Percentiles rank a stretch among this genome's conserved stretches.
Evolutionary conservation across 169 alveolate species (phyloP).

Genomic region (Babesia divergens): DNA sequence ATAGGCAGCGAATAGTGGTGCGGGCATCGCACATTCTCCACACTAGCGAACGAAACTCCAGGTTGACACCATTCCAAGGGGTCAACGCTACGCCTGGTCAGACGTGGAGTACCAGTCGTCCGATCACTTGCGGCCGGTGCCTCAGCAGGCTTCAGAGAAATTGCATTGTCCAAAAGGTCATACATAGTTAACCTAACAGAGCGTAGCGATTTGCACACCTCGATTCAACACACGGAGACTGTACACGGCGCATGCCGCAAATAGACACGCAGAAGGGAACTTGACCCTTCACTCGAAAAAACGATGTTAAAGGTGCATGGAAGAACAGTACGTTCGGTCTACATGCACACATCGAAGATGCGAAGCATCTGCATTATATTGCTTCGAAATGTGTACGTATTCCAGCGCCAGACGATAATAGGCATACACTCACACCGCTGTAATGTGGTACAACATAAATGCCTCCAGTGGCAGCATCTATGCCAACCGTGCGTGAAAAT

Average conservation of each 20-base stretch:
- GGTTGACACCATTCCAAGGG: constrained; percentile 25
- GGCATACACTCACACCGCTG: no score
- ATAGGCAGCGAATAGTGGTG: constrained; percentile 76
- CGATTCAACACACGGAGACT: no score
- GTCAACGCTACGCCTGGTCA: neutral
- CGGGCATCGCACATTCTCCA: constrained; percentile 73
- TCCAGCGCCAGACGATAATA: no score
- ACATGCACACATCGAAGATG: neutral
- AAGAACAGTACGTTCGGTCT: no score
- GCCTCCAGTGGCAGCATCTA: no score
- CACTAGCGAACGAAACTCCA: constrained; percentile 43
- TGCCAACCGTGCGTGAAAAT: no score
- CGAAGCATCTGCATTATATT: neutral
- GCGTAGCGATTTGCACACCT: no score
- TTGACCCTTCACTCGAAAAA: no score
- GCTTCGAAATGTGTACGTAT: neutral
- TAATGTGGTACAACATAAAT: no score
- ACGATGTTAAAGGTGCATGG: no score
- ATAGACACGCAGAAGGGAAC: no score
- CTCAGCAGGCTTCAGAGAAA: constrained; percentile 4
- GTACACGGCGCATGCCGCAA: no score
- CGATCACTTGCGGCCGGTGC: neutral
- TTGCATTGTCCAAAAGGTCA: constrained; percentile 12
- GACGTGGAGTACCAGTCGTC: neutral
- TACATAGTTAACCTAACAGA: neutral